Evolutionary conservation across 2,329 filamentous ascomycete genomes (phyloP).

Genomic region (Biscogniauxia marginata): DNA sequence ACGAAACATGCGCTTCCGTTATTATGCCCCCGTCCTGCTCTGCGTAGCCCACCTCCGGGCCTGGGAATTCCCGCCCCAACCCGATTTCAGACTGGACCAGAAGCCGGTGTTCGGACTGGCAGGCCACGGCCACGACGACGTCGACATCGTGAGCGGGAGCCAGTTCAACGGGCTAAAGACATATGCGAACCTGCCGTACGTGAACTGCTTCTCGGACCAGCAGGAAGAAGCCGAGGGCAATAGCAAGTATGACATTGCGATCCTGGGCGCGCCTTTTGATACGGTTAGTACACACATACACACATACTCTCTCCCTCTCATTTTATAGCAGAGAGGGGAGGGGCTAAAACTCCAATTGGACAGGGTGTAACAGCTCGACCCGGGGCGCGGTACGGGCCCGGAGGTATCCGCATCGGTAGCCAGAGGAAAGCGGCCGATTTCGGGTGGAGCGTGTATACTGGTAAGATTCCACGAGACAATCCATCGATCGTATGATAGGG

Average conservation of each 20-base stretch:
- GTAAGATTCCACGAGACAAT: slow-evolving; percentile 20
- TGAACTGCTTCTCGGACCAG: slow-evolving; percentile 58
- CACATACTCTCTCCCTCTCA: not conserved
- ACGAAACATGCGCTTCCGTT: slow-evolving; percentile 3
- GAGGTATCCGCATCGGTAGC: slow-evolving; percentile 33
- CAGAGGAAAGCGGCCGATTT: slow-evolving; percentile 24
- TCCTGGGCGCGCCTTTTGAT: slow-evolving; percentile 51
- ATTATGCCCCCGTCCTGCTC: slow-evolving; percentile 6
- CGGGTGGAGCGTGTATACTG: slow-evolving; percentile 48
- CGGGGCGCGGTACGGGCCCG: slow-evolving; percentile 37
- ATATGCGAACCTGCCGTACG: slow-evolving; percentile 60
- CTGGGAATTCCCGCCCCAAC: slow-evolving; percentile 24
- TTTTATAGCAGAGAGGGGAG: not conserved
- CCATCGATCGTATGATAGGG: not conserved
- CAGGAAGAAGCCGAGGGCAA: slow-evolving; percentile 36
- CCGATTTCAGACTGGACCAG: slow-evolving; percentile 10
- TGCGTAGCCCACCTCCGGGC: slow-evolving; percentile 6
- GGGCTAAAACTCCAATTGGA: slow-evolving; percentile 1
- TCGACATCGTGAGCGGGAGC: slow-evolving; percentile 42
- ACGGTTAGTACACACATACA: slow-evolving; percentile 34
- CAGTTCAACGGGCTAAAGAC: slow-evolving; percentile 58
- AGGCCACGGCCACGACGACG: slow-evolving; percentile 34
- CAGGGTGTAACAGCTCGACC: slow-evolving; percentile 35
- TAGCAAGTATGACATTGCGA: slow-evolving; percentile 55
- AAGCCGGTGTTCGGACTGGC: slow-evolving; percentile 11